Conservation (phyloP, 768 basidiomycete genomes). For the Suillus subaureus region DNA sequence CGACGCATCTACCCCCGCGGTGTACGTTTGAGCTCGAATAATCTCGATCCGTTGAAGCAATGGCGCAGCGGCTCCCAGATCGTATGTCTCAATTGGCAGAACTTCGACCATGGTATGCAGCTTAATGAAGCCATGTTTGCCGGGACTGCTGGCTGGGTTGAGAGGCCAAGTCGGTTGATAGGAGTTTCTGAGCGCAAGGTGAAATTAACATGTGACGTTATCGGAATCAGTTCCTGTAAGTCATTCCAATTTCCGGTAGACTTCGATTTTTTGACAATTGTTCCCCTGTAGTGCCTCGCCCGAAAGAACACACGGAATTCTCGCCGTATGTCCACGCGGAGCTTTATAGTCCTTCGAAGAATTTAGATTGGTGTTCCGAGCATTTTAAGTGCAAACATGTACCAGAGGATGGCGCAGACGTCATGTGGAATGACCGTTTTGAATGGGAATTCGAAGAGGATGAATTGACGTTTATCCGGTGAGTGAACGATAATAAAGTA, state of each 20-base stretch:
- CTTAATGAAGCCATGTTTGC: slow-evolving; percentile 66
- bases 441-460: slow-evolving; percentile 55
- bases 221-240: slow-evolving; percentile 50
- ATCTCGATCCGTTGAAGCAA: slow-evolving; percentile 52
- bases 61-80: slow-evolving; percentile 64
- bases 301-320: slow-evolving; percentile 41
- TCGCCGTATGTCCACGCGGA: slow-evolving; percentile 48
- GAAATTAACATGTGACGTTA: slow-evolving; percentile 36
- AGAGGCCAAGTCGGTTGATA: slow-evolving; percentile 43
- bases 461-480: slow-evolving; percentile 57
- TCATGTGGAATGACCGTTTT: slow-evolving; percentile 44
- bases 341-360: slow-evolving; percentile 42
- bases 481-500: slow-evolving; percentile 12
- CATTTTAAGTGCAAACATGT: slow-evolving; percentile 38
- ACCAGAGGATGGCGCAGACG: slow-evolving; percentile 37
- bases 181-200: slow-evolving; percentile 21
- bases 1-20: slow-evolving; percentile 62
- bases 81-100: slow-evolving; percentile 63
- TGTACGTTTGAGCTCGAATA: slow-evolving; percentile 56
- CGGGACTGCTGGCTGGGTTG: slow-evolving; percentile 56
- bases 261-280: neutral
- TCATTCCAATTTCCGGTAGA: slow-evolving; percentile 11
- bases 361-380: slow-evolving; percentile 47
- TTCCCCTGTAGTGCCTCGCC: slow-evolving; percentile 43
- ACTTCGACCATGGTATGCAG: slow-evolving; percentile 58